Evolutionary conservation across 129 eudicot genomes (phyloP).

Genomic region (Flaveria brownii): DNA sequence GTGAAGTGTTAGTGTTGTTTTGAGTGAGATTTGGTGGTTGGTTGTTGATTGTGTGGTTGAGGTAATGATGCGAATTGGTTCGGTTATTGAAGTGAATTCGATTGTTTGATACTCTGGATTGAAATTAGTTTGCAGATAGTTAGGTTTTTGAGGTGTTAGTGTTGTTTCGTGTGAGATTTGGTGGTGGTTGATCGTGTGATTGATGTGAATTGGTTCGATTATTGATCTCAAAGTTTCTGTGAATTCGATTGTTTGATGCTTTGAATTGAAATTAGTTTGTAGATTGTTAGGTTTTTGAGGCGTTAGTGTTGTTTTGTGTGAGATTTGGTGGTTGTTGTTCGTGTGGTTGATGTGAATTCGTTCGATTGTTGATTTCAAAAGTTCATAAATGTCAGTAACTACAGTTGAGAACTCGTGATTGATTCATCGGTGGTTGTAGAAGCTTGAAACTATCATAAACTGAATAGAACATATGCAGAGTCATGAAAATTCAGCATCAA

Average conservation of each 20-base stretch:
- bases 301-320: not conserved
- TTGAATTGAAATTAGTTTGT: not conserved
- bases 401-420: not conserved
- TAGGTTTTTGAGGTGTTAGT: not conserved
- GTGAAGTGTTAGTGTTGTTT: not conserved
- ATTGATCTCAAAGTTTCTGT: not conserved
- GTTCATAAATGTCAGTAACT: not conserved
- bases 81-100: not conserved
- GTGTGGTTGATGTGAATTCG: not conserved
- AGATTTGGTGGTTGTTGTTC: not conserved
- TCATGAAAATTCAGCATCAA: not conserved
- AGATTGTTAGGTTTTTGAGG: not conserved
- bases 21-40: not conserved
- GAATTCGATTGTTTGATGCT: not conserved
- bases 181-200: not conserved
- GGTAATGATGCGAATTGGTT: not conserved
- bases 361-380: not conserved
- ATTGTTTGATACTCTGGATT: not conserved
- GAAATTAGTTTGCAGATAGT: not conserved
- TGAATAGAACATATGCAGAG: not conserved
- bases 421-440: not conserved
- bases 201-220: constrained; percentile 4
- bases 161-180: not conserved
- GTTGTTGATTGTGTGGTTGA: not conserved
- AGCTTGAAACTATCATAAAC: not conserved